Evolutionary conservation across 768 basidiomycete genomes (phyloP), one percentile per base, ranked within the genome.

Genomic region (Daedaleopsis nitida): DNA sequence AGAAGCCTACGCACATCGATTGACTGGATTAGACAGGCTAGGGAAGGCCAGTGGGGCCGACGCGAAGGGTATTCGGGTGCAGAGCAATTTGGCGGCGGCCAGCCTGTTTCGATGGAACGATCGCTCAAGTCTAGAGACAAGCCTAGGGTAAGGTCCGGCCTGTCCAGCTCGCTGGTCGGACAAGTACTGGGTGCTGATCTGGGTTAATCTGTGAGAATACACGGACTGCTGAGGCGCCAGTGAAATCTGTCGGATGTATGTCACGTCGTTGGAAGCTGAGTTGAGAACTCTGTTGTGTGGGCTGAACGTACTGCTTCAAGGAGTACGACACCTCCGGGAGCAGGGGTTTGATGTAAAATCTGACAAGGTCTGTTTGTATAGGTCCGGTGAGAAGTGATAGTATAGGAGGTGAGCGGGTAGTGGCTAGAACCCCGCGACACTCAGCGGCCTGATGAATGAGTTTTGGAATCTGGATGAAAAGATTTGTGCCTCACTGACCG

Each of bases 1-100:
- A 93, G 68, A 91, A 81, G 38, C 80, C 89, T 64, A 93, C 83
- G 71, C 92, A 94, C 92, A 93, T 93, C 48, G 51, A 67, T 62
- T 13, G 35, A 23, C 4, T 43, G 6, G 57, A 14, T 50, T 53
- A 27, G 10, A 19, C 52, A 55, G 58, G 24, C 35, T 37, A 52
- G 38, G 53, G 24, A 32, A 32, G 27, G 27, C 27, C 7, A 7
- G 4, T 3, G 27, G 43, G 12, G 23, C 19, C 45, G 32, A 52
- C 48, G 50, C 23, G 57, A 58, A 45, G 32, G 32, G 44, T 37
- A 38, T 17, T 14, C 62, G 62, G 62, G 52, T 63, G 62, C 57
- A 58, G 53, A 58, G 44, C 45, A 32, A 55, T 37, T 57, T 52
- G 42, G 32, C n/a, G 14, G 44, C 27, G 43, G 35, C 52, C 35